Evolutionary conservation across 2,329 filamentous ascomycete species (phyloP).

Genomic region (Mollisiaceae sp.): DNA sequence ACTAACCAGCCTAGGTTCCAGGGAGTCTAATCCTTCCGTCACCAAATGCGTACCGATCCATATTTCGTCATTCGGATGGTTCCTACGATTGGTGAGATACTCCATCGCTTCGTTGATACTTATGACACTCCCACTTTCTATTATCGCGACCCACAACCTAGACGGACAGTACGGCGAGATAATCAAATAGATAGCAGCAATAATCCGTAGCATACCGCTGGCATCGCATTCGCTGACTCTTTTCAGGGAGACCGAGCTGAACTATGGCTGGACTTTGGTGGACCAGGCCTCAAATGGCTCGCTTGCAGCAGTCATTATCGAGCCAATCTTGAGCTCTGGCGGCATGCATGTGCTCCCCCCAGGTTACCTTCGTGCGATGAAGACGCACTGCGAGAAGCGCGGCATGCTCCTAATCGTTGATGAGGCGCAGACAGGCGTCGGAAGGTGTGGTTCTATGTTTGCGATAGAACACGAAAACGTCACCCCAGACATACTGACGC

Average conservation of each 20-base stretch:
- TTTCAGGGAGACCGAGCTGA: slow-evolving; percentile 60
- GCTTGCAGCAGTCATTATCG: slow-evolving; percentile 66
- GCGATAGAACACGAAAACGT: slow-evolving; percentile 61
- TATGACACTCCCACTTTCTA: background rate
- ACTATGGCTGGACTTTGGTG: slow-evolving; percentile 65
- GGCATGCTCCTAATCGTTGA: slow-evolving; percentile 64
- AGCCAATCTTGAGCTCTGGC: slow-evolving; percentile 52
- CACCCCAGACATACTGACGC: slow-evolving; percentile 62
- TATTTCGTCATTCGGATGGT: slow-evolving; percentile 50
- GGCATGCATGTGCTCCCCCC: slow-evolving; percentile 64
- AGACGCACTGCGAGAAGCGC: slow-evolving; percentile 57
- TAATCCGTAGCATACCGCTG: background rate
- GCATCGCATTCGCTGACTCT: background rate
- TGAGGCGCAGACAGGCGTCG: slow-evolving; percentile 64
- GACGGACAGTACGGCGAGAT: background rate
- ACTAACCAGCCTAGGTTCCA: slow-evolving; percentile 47
- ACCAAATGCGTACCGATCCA: slow-evolving; percentile 60
- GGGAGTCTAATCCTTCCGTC: slow-evolving; percentile 63
- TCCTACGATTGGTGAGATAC: slow-evolving; percentile 59
- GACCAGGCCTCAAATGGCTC: slow-evolving; percentile 60
- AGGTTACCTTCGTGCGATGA: slow-evolving; percentile 63
- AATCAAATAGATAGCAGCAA: background rate
- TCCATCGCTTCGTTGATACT: background rate
- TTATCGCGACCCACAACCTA: background rate
- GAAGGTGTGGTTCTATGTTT: slow-evolving; percentile 61